Evolutionary conservation across 495 filamentous ascomycete species (phyloP), one percentile per base, ranked within the genome.

Genomic region (Trypethelium eluteriae): DNA sequence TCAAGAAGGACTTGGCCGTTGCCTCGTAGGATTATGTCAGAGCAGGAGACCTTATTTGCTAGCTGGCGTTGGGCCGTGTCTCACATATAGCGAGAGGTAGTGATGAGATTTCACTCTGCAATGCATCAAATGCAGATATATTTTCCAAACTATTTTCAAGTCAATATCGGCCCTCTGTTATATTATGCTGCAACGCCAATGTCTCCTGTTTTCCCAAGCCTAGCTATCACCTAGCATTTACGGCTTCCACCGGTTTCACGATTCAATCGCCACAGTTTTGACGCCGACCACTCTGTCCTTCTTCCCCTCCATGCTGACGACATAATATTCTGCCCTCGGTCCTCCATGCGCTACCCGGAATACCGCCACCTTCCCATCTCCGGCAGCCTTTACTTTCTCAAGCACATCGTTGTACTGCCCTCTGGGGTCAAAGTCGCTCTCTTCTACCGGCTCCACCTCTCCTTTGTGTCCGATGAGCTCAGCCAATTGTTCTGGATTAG

Each of bases 1-100:
- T 99, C 88, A 99, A 99, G 92, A 98, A 98, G 90, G 93, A 98
- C 76, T 82, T 97, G 70, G 81, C 79, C 73, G 77, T 86, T 76
- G 80, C 85, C 82, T 83, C 86, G 76, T 93, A 89, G 83, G 70
- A 36, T 7, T 9, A 36, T 59, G 14, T 36, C 70, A 74, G 74
- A 41, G 64, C 62, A 38, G 57, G 53, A 32, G 3, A 59, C 14
- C 18, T 3, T 59, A 14, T 59, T 11, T 7, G 7, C 32, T 59
- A 35, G 32, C 53, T 59, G 53, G 53, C 53, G 53, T 59, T 59
- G 53, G 18, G 14, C 53, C 18, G 53, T 53, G 49, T 59, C 32
- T 53, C 49, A 25, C 41, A 7, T 14, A 36, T 59, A 59, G 53
- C 53, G 53, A 59, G 36, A 36, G 32, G 32, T 10, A 59, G 2